phyloP scores from a whole-genome alignment of 805 yeast genomes.

The Candida manassasensis region DNA sequence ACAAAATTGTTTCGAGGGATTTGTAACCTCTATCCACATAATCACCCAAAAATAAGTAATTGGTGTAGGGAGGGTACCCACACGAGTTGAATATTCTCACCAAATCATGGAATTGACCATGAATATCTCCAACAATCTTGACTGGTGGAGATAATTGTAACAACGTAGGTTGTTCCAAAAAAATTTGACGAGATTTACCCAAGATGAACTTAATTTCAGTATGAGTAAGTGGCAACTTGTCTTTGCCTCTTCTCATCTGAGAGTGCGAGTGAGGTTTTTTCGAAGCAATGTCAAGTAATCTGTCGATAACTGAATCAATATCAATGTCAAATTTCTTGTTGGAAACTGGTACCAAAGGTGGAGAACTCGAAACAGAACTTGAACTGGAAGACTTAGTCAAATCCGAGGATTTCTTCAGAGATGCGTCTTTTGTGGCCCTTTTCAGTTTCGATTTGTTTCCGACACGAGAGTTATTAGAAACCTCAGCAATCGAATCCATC shows the following conservation, averaged over 20 bases:
- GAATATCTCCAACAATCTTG: constrained; percentile 80
- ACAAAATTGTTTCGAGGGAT: constrained; percentile 50
- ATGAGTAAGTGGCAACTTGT: constrained; percentile 46
- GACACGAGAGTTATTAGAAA: constrained; percentile 25
- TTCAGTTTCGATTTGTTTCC: constrained; percentile 8
- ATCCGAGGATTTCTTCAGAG: neutral
- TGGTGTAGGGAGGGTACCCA: constrained; percentile 56
- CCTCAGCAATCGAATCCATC: constrained; percentile 30
- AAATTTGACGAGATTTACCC: constrained; percentile 54
- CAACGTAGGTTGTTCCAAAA: constrained; percentile 60
- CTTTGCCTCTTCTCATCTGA: constrained; percentile 25
- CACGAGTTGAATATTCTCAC: constrained; percentile 52
- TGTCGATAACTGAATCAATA: constrained; percentile 60
- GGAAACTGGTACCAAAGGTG: constrained; percentile 11
- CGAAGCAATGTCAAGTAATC: constrained; percentile 48
- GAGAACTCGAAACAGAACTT: constrained; percentile 13
- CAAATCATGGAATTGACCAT: constrained; percentile 59
- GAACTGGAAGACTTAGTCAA: constrained; percentile 6
- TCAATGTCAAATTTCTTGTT: constrained; percentile 32
- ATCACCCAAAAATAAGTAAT: constrained; percentile 54
- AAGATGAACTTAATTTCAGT: constrained; percentile 56
- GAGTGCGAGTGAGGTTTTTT: constrained; percentile 25
- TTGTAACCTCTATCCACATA: constrained; percentile 58
- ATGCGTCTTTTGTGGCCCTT: neutral
- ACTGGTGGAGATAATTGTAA: constrained; percentile 71